Evolutionary conservation across 1,139 yeast species (phyloP), one percentile per base, ranked within the genome.

Genomic region (Debaryomycetaceae sp.): DNA sequence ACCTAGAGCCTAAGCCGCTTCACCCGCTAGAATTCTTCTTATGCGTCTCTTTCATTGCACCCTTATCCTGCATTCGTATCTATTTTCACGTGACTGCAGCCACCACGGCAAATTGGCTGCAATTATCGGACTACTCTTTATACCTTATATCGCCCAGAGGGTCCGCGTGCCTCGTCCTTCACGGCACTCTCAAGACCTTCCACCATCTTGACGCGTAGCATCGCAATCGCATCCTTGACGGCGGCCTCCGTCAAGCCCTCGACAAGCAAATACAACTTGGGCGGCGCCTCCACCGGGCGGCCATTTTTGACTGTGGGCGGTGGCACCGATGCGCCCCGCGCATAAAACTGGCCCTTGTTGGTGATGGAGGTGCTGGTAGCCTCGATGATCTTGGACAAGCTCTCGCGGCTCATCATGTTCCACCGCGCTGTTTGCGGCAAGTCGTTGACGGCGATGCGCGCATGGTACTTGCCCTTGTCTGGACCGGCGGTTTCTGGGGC

Each of bases 391-490:
- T 73, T 75, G 3, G 75, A 57, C 31, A 84, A 65, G 28, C 75
- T 78, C 3, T 81, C 80, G 19, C 83, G 70, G 39, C 82, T 79
- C 3, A 89, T 79, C 4, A 84, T 89, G 31, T 71, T 71, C 93
- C 95, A 82, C 43, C 98, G 64, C 0, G 89, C 91, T 27, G 73
- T 67, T 46, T 83, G 91, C 0, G 97, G 96, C 18, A 84, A 64
- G 49, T 91, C 96, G 46, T 91, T 91, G 42, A 89, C 80, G 31
- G 77, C 75, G 34, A 91, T 67, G 25, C 77, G 71, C 1, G 95
- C 82, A 45, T 79, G 83, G 59, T 65, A 85, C 18, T 75, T 71
- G 17, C 81, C 71, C 16, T 69, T 61, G 39, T 80, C 88, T 1
- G 86, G 82, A 0, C 74, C 69, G 28, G 78, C 68, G 12, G 83